Evolutionary conservation across 805 yeast genomes (phyloP), one percentile per base, ranked within the genome.

Genomic region (Pichia gijzeniarum): DNA sequence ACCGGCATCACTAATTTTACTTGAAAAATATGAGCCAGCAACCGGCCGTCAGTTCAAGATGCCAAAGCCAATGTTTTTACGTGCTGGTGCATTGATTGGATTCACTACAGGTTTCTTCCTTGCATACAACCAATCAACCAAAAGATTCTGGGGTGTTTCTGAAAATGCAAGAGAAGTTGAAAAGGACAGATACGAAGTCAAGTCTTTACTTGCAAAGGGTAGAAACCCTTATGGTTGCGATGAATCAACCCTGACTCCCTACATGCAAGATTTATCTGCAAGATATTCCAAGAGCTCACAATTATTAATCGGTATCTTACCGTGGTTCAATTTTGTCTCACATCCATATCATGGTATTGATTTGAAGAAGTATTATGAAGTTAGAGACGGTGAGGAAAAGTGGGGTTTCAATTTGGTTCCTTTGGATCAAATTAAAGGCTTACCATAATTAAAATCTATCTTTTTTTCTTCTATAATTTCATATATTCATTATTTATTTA

Each of bases 301-400:
- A 58, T 63, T 77, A 47, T 67, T 72, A 45, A 60, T 81, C 55
- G 75, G 79, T 45, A 59, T 84, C 49, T 63, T 86, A 56, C 95
- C 95, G 20, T 81, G 88, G 87, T 85, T 87, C 71, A 87, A 87
- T 67, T 69, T 84, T 51, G 88, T 80, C 39, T 68, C 79, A 61
- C 95, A 86, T 64, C 88, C 85, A 54, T 81, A 79, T 68, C 95
- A 86, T 64, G 93, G 91, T 21, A 79, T 85, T 48, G 83, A 81
- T 58, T 69, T 82, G 48, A 71, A 72, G 58, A 79, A 71, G 58
- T 82, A 80, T 51, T 72, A 73, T 49, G 79, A 74, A 59, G 69
- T 64, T 43, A 70, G 82, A 58, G 72, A 74, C 21, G 82, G 82
- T 34, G 82, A 77, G 60, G 81, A 76, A 56, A 65, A 58, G 19